Evolutionary conservation across 202 grass and related monocot species (phyloP).

Genomic region (Zoysia matrella): DNA sequence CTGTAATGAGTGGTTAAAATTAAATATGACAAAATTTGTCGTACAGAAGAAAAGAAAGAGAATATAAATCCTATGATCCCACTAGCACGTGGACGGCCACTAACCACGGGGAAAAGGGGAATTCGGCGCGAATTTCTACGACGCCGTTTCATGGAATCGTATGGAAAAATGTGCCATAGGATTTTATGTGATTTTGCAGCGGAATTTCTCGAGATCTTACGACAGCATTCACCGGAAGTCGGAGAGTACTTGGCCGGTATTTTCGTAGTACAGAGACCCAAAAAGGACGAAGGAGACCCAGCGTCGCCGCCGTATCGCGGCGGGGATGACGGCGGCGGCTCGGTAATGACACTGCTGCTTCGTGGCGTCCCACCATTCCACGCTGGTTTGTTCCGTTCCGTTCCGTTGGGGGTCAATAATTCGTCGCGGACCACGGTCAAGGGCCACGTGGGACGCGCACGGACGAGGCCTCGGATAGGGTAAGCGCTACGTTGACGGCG

Average conservation of each 20-base stretch:
- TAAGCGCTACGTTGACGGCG: background rate
- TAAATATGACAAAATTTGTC: too few species aligned
- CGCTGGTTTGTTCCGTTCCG: background rate
- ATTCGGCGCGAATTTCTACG: background rate
- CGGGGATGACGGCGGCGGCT: constrained; percentile 6
- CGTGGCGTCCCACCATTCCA: background rate
- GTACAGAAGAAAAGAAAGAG: too few species aligned
- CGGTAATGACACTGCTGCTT: background rate
- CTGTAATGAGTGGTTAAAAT: too few species aligned
- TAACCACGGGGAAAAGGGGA: constrained; percentile 2
- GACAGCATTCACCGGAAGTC: background rate
- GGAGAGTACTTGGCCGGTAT: background rate
- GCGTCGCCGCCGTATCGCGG: too few species aligned
- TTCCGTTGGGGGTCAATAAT: background rate
- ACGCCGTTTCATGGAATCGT: background rate
- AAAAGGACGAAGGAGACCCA: background rate
- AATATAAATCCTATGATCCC: too few species aligned
- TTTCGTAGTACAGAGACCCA: background rate
- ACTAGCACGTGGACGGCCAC: constrained; percentile 22
- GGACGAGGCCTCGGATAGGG: background rate
- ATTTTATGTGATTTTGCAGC: too few species aligned
- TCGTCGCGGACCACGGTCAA: background rate
- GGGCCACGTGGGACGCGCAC: background rate
- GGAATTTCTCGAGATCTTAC: too few species aligned
- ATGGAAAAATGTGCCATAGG: too few species aligned